phyloP scores from a whole-genome alignment of 257 asterid genomes.

The Craterostigma plantagineum region DNA sequence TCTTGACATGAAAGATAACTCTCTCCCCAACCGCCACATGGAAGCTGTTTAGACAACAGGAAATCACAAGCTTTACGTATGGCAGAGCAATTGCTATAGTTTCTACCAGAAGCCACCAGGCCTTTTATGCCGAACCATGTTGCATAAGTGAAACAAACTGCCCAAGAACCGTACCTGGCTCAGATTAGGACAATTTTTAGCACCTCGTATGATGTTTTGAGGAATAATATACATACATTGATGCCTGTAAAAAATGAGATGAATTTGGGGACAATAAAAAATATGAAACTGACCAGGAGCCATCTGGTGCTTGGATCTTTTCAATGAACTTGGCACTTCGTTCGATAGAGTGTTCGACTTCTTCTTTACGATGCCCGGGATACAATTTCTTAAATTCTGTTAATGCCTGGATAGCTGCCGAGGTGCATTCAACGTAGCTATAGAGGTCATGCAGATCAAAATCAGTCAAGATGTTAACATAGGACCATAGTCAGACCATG shows the following conservation, averaged over 20 bases:
- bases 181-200: slow-evolving; percentile 5
- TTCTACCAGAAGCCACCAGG: slow-evolving; percentile 72
- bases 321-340: slow-evolving; percentile 55
- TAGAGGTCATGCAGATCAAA: slow-evolving; percentile 13
- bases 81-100: slow-evolving; percentile 33
- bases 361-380: slow-evolving; percentile 78
- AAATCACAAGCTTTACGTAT: slow-evolving; percentile 81
- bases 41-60: slow-evolving; percentile 71
- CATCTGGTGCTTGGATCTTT: slow-evolving; percentile 64
- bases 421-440: slow-evolving; percentile 94
- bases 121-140: slow-evolving; percentile 87
- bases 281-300: slow-evolving; percentile 85
- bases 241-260: background rate
- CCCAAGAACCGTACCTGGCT: slow-evolving; percentile 96
- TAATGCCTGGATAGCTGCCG: slow-evolving; percentile 90
- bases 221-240: background rate
- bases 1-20: slow-evolving; percentile 89
- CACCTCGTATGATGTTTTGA: background rate
- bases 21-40: slow-evolving; percentile 99
- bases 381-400: slow-evolving; percentile 47
- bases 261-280: too few relatives aligned
- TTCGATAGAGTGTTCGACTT: slow-evolving; percentile 49
- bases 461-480: background rate
- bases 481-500: too few relatives aligned
- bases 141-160: slow-evolving; percentile 89